phyloP scores from a whole-genome alignment of 345 rosid genomes.

The Citrus hindsii region DNA sequence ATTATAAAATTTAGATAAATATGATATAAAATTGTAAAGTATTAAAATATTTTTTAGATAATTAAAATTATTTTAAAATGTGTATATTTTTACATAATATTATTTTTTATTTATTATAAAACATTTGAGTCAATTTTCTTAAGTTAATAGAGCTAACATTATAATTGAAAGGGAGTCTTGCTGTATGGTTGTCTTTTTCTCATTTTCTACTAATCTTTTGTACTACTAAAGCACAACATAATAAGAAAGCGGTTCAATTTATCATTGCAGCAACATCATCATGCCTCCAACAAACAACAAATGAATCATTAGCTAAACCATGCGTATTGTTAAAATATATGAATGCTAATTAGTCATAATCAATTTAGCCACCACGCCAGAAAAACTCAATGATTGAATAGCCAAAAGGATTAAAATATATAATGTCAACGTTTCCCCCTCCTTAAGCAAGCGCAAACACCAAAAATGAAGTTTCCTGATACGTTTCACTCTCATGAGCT shows the following conservation, averaged over 20 bases:
- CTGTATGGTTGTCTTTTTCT: no score
- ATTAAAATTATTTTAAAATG: no score
- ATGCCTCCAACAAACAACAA: conserved; percentile 6
- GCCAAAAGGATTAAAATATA: conserved; percentile 7
- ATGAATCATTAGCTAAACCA: conserved; percentile 30
- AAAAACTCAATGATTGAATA: conserved; percentile 17
- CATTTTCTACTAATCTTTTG: neutral
- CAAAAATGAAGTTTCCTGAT: neutral
- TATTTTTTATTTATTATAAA: no score
- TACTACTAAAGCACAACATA: neutral
- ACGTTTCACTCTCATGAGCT: conserved; percentile 12
- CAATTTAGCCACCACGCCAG: conserved; percentile 10
- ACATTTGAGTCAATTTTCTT: no score
- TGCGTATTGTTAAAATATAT: conserved; percentile 17
- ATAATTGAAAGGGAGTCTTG: no score
- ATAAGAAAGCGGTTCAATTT: no score
- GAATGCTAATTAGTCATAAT: conserved; percentile 13
- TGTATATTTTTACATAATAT: no score
- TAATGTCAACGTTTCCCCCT: neutral
- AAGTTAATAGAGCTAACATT: no score
- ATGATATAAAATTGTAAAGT: no score
- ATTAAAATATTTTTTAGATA: no score
- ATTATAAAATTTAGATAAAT: no score
- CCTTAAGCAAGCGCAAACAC: neutral
- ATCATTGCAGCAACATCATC: conserved; percentile 18